phyloP scores from a whole-genome alignment of 139 green algal species.

The Picochlorum sp. region DNA sequence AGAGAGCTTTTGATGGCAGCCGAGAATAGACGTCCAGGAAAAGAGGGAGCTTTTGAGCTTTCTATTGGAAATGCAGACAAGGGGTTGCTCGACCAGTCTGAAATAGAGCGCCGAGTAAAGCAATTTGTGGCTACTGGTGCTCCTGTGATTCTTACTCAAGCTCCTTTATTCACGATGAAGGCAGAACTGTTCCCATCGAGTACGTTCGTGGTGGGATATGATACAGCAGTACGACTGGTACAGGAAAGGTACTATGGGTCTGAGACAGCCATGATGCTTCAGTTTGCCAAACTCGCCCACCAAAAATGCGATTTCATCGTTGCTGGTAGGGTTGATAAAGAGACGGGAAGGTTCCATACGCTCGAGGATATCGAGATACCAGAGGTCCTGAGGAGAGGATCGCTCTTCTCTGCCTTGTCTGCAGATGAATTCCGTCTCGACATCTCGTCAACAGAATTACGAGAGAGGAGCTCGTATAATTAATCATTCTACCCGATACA shows the following conservation, averaged over 20 bases:
- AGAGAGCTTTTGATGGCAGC: constrained; percentile 34
- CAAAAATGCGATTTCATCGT: constrained; percentile 61
- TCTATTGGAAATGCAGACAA: constrained; percentile 88
- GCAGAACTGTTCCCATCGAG: constrained; percentile 51
- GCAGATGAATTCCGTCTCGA: constrained; percentile 56
- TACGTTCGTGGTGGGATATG: constrained; percentile 70
- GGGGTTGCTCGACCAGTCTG: constrained; percentile 47
- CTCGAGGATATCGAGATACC: constrained; percentile 54
- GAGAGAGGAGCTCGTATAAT: constrained; percentile 8
- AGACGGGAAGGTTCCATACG: constrained; percentile 34
- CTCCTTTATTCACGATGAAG: constrained; percentile 72
- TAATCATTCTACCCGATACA: too few species aligned
- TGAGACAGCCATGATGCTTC: constrained; percentile 47
- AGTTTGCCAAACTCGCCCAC: constrained; percentile 34
- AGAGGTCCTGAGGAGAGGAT: constrained; percentile 26
- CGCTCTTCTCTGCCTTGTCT: constrained; percentile 51
- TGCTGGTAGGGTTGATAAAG: constrained; percentile 43
- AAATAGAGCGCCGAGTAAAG: constrained; percentile 51
- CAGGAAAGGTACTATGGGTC: constrained; percentile 66
- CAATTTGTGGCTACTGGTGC: constrained; percentile 59
- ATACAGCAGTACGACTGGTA: constrained; percentile 70
- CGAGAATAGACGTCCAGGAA: not conserved
- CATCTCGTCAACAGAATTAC: constrained; percentile 65
- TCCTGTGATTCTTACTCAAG: constrained; percentile 64
- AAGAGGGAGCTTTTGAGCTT: constrained; percentile 65